Base-by-base conservation (phyloP, 371 early-diverging fungal species). In the Rhizomucor pusillus region DNA sequence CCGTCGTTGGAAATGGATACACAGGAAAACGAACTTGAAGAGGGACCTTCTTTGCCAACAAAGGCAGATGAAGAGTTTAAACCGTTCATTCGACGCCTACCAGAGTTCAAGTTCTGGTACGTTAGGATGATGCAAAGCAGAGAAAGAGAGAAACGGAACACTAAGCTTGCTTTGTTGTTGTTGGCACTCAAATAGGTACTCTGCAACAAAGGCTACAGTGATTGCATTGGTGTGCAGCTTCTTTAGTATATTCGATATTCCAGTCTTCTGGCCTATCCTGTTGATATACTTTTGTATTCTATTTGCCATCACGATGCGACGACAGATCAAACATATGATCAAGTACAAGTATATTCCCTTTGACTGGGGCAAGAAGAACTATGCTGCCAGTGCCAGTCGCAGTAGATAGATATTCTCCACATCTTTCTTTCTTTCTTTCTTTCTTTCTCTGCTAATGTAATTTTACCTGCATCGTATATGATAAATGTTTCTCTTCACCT, bases 31-130 rank as follows among this genome's bases (percentile, higher is more conserved):
- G 85, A 53, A 78, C 82, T 72, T 54, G 88, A 85, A 56, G 91
- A 89, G 53, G 89, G 84, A 0, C 86, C 87, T 7, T 70, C 84
- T 40, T 71, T 98, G 61, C 98, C 98, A 1, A 87, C 82, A 29
- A 86, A 87, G 52, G 82, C 77, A 5, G 96, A 97, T 60, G 98
- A 99, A 57, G 99, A 99, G 75, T 99, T 99, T 64, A 82, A 89
- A 49, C 99, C 99, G 3, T 99, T 99, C 72, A 93, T 99, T 54
- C 81, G 99, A 62, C 81, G 98, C 59, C 79, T 99, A 44, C 99
- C 99, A n/a, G 99, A 99, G 77, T 99, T 98, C 81, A 96, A 97
- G 69, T 99, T 97, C 70, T 99, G 99, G 99, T 89, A 80, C 60
- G 29, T 29, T 29, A 5, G 29, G 7, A 29, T n/a, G n/a, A 29